Conservation (phyloP, 371 early-diverging fungal species). For the Rhizopus arrhizus region DNA sequence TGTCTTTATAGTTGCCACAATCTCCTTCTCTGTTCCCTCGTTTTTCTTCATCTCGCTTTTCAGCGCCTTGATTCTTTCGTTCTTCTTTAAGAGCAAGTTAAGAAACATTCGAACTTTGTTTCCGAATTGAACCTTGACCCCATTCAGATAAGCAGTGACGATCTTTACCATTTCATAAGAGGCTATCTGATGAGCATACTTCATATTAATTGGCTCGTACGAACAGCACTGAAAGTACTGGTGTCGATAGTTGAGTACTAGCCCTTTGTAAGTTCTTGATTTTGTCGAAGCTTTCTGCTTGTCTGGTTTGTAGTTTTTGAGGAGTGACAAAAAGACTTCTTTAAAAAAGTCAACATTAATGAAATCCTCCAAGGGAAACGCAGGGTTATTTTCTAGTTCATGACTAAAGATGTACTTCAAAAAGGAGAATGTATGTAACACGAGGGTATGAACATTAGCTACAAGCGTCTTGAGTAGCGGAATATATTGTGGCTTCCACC, state of each 20-base stretch:
- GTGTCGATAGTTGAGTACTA: background rate
- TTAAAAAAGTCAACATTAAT: background rate
- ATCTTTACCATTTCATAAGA: background rate
- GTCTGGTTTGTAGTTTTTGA: conserved; percentile 1
- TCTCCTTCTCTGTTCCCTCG: no score
- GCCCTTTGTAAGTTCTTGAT: background rate
- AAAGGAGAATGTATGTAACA: background rate
- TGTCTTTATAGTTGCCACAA: no score
- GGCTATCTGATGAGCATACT: conserved; percentile 7
- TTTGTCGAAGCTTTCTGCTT: background rate
- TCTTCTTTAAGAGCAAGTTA: no score
- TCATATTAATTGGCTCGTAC: conserved; percentile 4
- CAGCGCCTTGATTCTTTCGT: no score
- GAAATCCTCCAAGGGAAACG: background rate
- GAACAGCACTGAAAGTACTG: background rate
- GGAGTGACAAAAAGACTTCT: conserved; percentile 5
- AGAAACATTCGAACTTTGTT: no score
- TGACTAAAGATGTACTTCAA: conserved; percentile 9
- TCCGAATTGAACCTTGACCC: no score
- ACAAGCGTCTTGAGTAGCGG: conserved; percentile 1
- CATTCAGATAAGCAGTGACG: no score
- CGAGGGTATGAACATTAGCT: background rate
- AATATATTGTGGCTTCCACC: conserved; percentile 1
- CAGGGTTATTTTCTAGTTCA: conserved; percentile 1
- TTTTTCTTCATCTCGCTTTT: no score